Base-by-base conservation (phyloP, 139 green algal species). In the Coccomyxa sp. region DNA sequence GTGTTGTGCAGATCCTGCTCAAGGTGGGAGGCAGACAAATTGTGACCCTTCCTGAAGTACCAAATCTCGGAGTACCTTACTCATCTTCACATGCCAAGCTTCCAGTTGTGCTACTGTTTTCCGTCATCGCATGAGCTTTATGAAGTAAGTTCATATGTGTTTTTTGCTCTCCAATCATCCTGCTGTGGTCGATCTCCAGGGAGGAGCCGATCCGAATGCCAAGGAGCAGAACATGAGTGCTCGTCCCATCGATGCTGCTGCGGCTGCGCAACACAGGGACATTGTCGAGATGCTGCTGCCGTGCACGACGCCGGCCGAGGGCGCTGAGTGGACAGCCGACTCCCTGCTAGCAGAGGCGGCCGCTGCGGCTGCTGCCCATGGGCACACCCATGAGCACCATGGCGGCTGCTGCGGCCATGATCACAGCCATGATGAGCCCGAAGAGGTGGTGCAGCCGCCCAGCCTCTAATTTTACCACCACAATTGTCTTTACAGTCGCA, bases 241-340 rank as follows among this genome's bases (percentile, higher is more conserved):
- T 18, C 81, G 67, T 9, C 76, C 88, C 25, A 79, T 89, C 13
- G 31, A 85, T 57, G 86, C 78, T 0, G 86, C 82, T 58, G 86
- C 82, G 16, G 79, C 79, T 17, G 88, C 75, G 27, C 77, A 75
- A 31, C 58, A 79, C 63, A 80, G 18, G n/a, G 80, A 21, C 57
- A 67, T 86, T 10, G 82, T 90, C 0, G 85, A 88, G 71, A 28
- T 80, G 82, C 81, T 90, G 71, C 82, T 89, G 80, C 74, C 67
- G 15, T 32, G 71, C 31, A 88, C 85, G 13, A 32, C 45, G 0
- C 80, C 67, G 28, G 58, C 57, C 25, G 67, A 38, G 31, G 67
- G 13, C 18, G n/a, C 17, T 21, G 21, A 76, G 3, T 90, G 79
- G 84, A 85, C 85, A n/a, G 85, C 81, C 30, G 85, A 90, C 0